Evolutionary conservation across 257 asterid genomes (phyloP), one percentile per base, ranked within the genome.

Genomic region (Capsicum baccatum): DNA sequence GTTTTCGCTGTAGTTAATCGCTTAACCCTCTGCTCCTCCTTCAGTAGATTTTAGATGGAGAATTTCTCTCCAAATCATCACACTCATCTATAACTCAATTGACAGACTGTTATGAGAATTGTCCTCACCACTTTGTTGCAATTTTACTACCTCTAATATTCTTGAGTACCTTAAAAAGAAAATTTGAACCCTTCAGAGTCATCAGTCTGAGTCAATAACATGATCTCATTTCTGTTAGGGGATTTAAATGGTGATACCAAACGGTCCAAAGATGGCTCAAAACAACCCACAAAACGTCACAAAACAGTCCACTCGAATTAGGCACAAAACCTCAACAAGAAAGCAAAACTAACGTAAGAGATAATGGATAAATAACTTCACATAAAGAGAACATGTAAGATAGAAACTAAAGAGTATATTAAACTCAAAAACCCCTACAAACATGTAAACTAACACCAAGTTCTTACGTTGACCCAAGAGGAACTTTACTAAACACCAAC

Each of bases 51-150:
- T 47, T 33, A 54, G 48, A 76, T 76, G 63, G 26, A 76, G 81
- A 50, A 76, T 52, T 74, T 74, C 62, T 52, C 63, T 76, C 48
- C 81, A 76, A 52, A 76, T 76, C 21, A 55, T 74, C 60, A 50
- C 58, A 67, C 35, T 47, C 58, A 0, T 71, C n/a, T n/a, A 17
- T 47, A 71, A n/a, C 60, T 48, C 59, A 73, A 19, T 50, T 73
- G 19, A 21, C 19, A 7, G 39, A 71, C 58, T 71, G 58, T 57
- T 71, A 10, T 71, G 39, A 71, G n/a, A 26, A 19, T 8, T 50
- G 60, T 74, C 44, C 8, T 6, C 60, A 74, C 80, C 42, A 48
- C 60, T 48, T 58, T 19, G 7, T 50, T 74, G 60, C 60, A 19
- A 56, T 74, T 74, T 50, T 50, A 19, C 60, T 50, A 12, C 80